Conservation (phyloP, 805 yeast species). For the Wickerhamiella qilinensis region DNA sequence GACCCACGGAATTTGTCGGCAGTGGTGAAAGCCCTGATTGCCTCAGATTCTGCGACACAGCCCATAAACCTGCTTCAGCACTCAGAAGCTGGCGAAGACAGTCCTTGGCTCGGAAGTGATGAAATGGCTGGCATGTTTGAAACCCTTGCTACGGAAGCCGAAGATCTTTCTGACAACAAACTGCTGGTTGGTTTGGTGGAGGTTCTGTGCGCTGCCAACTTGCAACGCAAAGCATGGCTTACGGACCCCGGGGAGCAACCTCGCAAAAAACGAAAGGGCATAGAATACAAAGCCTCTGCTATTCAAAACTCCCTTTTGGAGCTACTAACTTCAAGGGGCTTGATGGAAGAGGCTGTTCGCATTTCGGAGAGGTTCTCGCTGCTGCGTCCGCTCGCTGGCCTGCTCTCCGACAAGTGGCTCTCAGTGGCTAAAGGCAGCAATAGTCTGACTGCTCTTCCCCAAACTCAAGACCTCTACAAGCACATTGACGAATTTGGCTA, state of each 20-base stretch:
- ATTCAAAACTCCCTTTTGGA: slow-evolving; percentile 28
- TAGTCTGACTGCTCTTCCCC: not conserved
- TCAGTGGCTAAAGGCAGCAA: not conserved
- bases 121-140: slow-evolving; percentile 13
- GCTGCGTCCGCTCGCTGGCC: slow-evolving; percentile 43
- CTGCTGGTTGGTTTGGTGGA: slow-evolving; percentile 26
- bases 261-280: slow-evolving; percentile 5
- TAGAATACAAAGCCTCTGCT: slow-evolving; percentile 6
- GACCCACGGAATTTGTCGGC: not conserved
- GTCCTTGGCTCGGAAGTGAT: slow-evolving; percentile 19
- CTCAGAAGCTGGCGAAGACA: slow-evolving; percentile 4
- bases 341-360: slow-evolving; percentile 35
- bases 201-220: slow-evolving; percentile 25
- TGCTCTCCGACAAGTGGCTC: slow-evolving; percentile 30
- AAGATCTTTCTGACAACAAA: slow-evolving; percentile 8
- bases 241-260: not conserved
- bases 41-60: not conserved
- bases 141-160: slow-evolving; percentile 14
- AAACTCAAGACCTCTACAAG: not conserved
- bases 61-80: not conserved
- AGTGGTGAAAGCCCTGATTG: not conserved
- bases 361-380: slow-evolving; percentile 56
- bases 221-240: slow-evolving; percentile 10
- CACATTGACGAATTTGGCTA: slow-evolving; percentile 43
- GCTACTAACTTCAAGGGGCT: slow-evolving; percentile 22